Evolutionary conservation across 176 grass and related monocot genomes (phyloP), one percentile per base, ranked within the genome.

Genomic region (Saccharum spontaneum): DNA sequence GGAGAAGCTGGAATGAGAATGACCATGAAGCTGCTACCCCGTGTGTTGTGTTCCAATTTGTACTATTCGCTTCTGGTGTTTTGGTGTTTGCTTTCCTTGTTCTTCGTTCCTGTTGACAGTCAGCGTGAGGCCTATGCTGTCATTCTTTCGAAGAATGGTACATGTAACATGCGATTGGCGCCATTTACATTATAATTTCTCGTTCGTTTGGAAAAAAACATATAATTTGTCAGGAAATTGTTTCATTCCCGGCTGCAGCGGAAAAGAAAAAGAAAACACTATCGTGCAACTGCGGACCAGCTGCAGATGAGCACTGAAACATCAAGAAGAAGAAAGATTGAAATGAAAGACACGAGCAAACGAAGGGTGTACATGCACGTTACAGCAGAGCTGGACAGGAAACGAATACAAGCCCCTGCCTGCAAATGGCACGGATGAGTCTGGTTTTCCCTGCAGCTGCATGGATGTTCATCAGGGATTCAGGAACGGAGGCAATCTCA

Each of bases 1-100:
- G 54, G 87, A 89, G 82, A 89, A 89, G 87, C 61, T 89, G 48
- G 87, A 89, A 17, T 89, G 67, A 89, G 59, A 41, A 73, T 4
- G 74, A 23, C 1, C 0, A 33, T 1, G 73, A 57, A 76, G 49
- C 36, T 0, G 17, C 17, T 36, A 30, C 30, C 1, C 4, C 30
- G 20, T 3, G 0, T 2, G 1, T 55, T 9, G 18, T 7, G 18
- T 57, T 36, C 50, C 49, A 20, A 8, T 37, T n/a, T 76, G 46
- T 76, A 55, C 16, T 37, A n/a, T 34, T 20, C 1, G 52, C 37
- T 57, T 33, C 33, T 8, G 31, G 30, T 57, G 49, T 76, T 76
- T 30, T 30, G 34, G 30, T 13, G 5, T 38, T 10, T 37, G 22
- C 18, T 76, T 57, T 38, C 49, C 0, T 22, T 0, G 46, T 34